These are phyloP conservation scores for Salicornia ramosissima DNA, from an alignment of 148 eudicot genomes.

Conservation along the genomic window DNA sequence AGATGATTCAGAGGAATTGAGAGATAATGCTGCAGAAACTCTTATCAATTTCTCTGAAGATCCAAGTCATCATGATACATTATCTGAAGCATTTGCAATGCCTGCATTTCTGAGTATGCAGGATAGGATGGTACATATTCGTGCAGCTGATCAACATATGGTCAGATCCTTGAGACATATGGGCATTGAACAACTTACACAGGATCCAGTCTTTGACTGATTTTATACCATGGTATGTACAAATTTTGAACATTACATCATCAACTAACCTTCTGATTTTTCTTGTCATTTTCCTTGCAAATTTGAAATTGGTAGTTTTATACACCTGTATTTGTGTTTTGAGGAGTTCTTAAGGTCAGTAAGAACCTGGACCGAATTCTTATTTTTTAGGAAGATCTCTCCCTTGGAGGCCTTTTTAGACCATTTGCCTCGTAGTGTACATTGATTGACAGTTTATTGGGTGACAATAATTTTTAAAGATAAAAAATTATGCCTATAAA, in stretches of 20 bases:
- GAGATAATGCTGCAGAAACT: constrained; percentile 52
- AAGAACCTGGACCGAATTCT: background rate
- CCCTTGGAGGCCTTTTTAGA: too few species aligned
- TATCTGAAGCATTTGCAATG: constrained; percentile 28
- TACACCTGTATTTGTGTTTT: background rate
- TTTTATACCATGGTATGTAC: constrained; percentile 10
- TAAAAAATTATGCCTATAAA: too few species aligned
- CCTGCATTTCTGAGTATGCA: constrained; percentile 44
- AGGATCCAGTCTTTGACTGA: constrained; percentile 29
- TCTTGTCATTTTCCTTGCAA: too few species aligned
- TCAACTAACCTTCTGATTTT: background rate
- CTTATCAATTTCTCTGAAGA: constrained; percentile 42
- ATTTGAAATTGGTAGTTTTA: background rate
- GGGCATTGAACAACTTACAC: constrained; percentile 31
- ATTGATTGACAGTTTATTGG: too few species aligned
- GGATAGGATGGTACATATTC: constrained; percentile 34
- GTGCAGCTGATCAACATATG: constrained; percentile 29
- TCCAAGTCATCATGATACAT: constrained; percentile 32
- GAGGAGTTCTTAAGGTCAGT: background rate
- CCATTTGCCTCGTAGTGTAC: too few species aligned
- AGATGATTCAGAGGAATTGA: constrained; percentile 47
- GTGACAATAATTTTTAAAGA: too few species aligned
- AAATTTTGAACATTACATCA: background rate
- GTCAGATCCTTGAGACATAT: constrained; percentile 33
- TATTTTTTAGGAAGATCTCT: too few species aligned